Evolutionary conservation across 2,329 filamentous ascomycete species (phyloP).

Genomic region (Cercospora brassicicola): DNA sequence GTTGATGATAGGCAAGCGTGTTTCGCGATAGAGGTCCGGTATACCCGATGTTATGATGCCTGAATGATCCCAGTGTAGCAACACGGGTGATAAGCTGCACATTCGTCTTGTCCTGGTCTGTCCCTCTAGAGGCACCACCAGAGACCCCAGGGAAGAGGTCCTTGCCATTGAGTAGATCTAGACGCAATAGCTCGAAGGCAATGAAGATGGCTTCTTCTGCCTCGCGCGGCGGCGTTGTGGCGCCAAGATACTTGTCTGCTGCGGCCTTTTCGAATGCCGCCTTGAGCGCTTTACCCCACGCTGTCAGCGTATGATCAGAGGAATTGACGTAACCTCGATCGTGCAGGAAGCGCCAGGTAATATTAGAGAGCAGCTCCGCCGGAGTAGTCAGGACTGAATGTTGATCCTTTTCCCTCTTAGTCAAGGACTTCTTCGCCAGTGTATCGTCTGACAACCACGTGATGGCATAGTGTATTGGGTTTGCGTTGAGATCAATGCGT

Average conservation of each 20-base stretch:
- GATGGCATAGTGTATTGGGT: slow-evolving; percentile 51
- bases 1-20: slow-evolving; percentile 79
- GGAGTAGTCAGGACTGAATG: slow-evolving; percentile 57
- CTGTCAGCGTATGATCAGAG: slow-evolving; percentile 73
- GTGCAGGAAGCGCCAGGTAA: slow-evolving; percentile 85
- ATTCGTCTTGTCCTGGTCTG: slow-evolving; percentile 69
- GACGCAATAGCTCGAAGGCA: slow-evolving; percentile 79
- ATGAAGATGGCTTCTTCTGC: slow-evolving; percentile 78
- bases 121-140: slow-evolving; percentile 60
- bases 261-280: slow-evolving; percentile 46
- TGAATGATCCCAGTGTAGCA: slow-evolving; percentile 76
- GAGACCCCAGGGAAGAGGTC: slow-evolving; percentile 60
- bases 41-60: slow-evolving; percentile 83
- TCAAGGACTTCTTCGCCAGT: slow-evolving; percentile 69
- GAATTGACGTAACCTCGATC: slow-evolving; percentile 77
- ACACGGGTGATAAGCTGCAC: slow-evolving; percentile 83
- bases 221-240: slow-evolving; percentile 52
- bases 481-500: slow-evolving; percentile 24
- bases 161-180: slow-evolving; percentile 73
- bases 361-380: slow-evolving; percentile 70
- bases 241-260: slow-evolving; percentile 50
- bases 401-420: slow-evolving; percentile 45
- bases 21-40: slow-evolving; percentile 92
- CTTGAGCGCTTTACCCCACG: slow-evolving; percentile 78
- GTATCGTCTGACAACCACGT: slow-evolving; percentile 66